Evolutionary conservation across 441 rosid genomes (phyloP).

Genomic region (Flueggea neowawraea): DNA sequence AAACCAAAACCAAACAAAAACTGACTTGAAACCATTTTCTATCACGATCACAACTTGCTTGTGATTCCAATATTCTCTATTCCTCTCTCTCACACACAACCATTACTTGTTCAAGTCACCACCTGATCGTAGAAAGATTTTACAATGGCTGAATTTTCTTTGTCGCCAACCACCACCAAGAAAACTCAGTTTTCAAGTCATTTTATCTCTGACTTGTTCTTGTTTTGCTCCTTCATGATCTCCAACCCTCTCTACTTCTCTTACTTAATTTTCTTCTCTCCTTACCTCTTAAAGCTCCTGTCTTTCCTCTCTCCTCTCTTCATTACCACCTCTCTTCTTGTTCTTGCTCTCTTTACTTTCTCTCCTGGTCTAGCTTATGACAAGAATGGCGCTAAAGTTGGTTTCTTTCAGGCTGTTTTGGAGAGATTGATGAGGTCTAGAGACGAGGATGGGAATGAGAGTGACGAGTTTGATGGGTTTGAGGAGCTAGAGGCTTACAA

Average conservation of each 20-base stretch:
- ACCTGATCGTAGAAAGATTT: neutral
- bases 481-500: conserved; percentile 62
- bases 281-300: conserved; percentile 59
- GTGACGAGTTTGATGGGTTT: conserved; percentile 22
- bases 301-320: conserved; percentile 79
- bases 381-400: conserved; percentile 17
- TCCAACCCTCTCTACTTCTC: conserved; percentile 67
- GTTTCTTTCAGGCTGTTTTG: conserved; percentile 35
- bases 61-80: neutral
- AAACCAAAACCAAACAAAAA: too few species aligned
- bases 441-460: conserved; percentile 28
- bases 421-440: conserved; percentile 33
- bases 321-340: conserved; percentile 61
- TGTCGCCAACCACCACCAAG: conserved; percentile 26
- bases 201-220: conserved; percentile 42
- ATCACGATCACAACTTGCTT: conserved; percentile 15
- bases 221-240: conserved; percentile 49
- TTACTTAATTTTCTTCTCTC: conserved; percentile 62
- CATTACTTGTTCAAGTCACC: too few species aligned
- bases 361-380: conserved; percentile 27
- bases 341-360: conserved; percentile 50
- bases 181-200: conserved; percentile 34
- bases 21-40: conserved; percentile 4
- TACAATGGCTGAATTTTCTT: conserved; percentile 56
- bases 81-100: neutral